phyloP scores from a whole-genome alignment of 2,329 filamentous ascomycete genomes.

The Penicillium rolfsii region DNA sequence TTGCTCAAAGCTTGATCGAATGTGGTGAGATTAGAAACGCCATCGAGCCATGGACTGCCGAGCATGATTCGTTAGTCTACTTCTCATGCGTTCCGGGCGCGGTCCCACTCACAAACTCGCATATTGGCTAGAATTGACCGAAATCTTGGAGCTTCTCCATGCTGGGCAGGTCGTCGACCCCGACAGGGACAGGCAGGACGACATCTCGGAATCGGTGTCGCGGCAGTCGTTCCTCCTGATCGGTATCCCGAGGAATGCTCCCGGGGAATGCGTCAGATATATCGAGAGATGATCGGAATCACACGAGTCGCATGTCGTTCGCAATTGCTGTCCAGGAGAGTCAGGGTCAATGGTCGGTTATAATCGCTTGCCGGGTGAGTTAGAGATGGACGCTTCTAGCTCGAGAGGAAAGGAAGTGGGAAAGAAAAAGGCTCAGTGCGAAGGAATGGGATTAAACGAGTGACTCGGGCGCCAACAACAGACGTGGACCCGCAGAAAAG shows the following conservation, averaged over 20 bases:
- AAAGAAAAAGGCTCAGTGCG: constrained; percentile 19
- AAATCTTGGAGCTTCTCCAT: constrained; percentile 72
- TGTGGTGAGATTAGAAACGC: constrained; percentile 72
- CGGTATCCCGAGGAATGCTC: constrained; percentile 17
- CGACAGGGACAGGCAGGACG: constrained; percentile 67
- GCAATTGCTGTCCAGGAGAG: neutral
- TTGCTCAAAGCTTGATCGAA: constrained; percentile 75
- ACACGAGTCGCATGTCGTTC: constrained; percentile 20
- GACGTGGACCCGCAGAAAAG: constrained; percentile 25
- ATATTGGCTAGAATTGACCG: constrained; percentile 61
- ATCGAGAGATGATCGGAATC: constrained; percentile 5
- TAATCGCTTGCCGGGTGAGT: constrained; percentile 21
- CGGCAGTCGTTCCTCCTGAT: constrained; percentile 1
- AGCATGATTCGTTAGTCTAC: constrained; percentile 28
- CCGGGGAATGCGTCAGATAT: constrained; percentile 28
- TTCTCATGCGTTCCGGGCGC: neutral
- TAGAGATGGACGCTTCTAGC: constrained; percentile 14
- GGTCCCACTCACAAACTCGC: constrained; percentile 64
- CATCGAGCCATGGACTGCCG: constrained; percentile 78
- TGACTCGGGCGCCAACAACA: constrained; percentile 24
- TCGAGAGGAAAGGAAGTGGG: constrained; percentile 18
- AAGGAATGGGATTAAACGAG: constrained; percentile 25
- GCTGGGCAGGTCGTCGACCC: constrained; percentile 72
- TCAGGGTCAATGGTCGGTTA: constrained; percentile 3
- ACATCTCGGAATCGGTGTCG: constrained; percentile 41